Evolutionary conservation across 345 rosid species (phyloP).

Genomic region (Hibiscus syriacus): DNA sequence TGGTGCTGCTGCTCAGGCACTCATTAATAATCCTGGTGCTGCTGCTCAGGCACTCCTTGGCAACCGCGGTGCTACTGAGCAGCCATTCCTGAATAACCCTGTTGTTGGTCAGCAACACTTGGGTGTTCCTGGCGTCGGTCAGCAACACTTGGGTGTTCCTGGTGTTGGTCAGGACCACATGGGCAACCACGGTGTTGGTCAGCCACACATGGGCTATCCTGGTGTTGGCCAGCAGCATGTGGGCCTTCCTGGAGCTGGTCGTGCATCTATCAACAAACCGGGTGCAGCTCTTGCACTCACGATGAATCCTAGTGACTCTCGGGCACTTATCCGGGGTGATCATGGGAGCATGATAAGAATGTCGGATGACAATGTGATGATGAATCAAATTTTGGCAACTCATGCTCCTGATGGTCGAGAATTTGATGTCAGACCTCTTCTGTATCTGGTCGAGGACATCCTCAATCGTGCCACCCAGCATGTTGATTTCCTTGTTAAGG

Average conservation of each 20-base stretch:
- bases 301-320: not conserved
- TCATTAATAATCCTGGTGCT: not conserved
- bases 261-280: slow-evolving; percentile 7
- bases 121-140: not conserved
- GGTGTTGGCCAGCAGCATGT: not conserved
- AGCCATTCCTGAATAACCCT: not conserved
- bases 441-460: slow-evolving; percentile 55
- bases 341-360: slow-evolving; percentile 33
- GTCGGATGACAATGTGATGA: slow-evolving; percentile 60
- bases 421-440: slow-evolving; percentile 57
- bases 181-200: not conserved
- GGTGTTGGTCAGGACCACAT: not conserved
- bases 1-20: not conserved
- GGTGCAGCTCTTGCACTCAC: not conserved
- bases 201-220: not conserved
- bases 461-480: slow-evolving; percentile 53
- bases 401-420: slow-evolving; percentile 68
- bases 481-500: slow-evolving; percentile 20
- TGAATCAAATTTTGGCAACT: slow-evolving; percentile 43
- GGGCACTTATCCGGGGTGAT: slow-evolving; percentile 26
- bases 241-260: not conserved
- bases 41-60: not conserved
- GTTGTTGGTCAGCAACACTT: not conserved
- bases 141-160: not conserved
- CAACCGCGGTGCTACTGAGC: not conserved